A percentile compares a stretch with the other conserved stretches of the same genome.
Conservation (phyloP, 768 basidiomycete genomes). For the Lactarius indigo region DNA sequence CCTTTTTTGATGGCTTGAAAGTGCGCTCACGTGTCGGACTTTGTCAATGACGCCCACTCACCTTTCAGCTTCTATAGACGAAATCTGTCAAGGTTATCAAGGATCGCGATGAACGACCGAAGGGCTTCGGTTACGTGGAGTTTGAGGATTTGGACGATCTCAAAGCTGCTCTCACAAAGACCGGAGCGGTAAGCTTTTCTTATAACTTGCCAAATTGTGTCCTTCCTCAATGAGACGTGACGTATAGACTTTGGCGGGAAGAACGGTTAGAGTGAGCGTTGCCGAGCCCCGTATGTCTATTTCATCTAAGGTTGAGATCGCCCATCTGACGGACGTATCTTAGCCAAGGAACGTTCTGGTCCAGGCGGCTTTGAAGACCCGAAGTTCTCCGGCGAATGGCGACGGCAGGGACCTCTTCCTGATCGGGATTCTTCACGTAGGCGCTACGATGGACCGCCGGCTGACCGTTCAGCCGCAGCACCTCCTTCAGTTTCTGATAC, state of each 20-base stretch:
- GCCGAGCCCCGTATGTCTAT: conserved; percentile 85
- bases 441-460: conserved; percentile 55
- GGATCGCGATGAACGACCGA: conserved; percentile 90
- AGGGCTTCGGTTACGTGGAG: conserved; percentile 98
- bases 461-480: conserved; percentile 41
- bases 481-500: conserved; percentile 55
- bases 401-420: conserved; percentile 83
- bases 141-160: conserved; percentile 84
- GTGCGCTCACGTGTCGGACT: conserved; percentile 35
- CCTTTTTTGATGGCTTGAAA: conserved; percentile 69
- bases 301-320: not conserved
- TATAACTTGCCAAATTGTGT: not conserved
- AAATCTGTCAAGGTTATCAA: conserved; percentile 90
- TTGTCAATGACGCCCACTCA: not conserved
- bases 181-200: conserved; percentile 54
- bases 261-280: conserved; percentile 86
- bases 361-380: conserved; percentile 59
- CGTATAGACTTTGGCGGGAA: conserved; percentile 62
- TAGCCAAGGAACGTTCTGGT: conserved; percentile 74
- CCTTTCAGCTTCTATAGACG: conserved; percentile 41
- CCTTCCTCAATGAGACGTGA: not conserved
- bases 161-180: conserved; percentile 75
- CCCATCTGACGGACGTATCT: conserved; percentile 1
- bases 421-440: conserved; percentile 66
- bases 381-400: conserved; percentile 83